Conservation (phyloP, 495 filamentous ascomycete species). For the Lineolata rhizophorae region DNA sequence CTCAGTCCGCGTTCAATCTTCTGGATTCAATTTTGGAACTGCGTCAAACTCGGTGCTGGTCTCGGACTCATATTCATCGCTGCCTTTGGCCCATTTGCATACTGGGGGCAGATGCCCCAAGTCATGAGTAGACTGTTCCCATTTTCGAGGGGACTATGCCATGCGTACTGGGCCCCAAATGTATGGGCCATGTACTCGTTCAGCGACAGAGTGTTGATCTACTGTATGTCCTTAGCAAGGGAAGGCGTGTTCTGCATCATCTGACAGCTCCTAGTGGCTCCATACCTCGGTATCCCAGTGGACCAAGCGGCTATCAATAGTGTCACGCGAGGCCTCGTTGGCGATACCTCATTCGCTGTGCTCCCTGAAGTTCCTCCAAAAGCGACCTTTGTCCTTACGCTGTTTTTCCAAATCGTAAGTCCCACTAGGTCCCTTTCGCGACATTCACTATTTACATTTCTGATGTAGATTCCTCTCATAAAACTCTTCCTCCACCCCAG, state of each 20-base stretch:
- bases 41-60: constrained; percentile 54
- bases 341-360: constrained; percentile 87
- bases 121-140: constrained; percentile 72
- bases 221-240: constrained; percentile 30
- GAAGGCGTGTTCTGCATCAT: neutral
- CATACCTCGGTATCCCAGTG: constrained; percentile 48
- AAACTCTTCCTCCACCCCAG: constrained; percentile 66
- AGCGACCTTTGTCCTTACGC: constrained; percentile 59
- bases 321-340: constrained; percentile 79
- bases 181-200: constrained; percentile 97
- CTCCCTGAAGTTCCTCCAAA: constrained; percentile 68
- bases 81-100: constrained; percentile 80
- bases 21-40: constrained; percentile 53
- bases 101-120: constrained; percentile 74
- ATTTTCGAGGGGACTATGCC: constrained; percentile 79
- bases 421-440: neutral
- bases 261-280: constrained; percentile 32
- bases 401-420: constrained; percentile 57
- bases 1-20: constrained; percentile 59
- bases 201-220: constrained; percentile 59
- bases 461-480: constrained; percentile 38
- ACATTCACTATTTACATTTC: constrained; percentile 7
- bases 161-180: constrained; percentile 97
- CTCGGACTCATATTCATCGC: constrained; percentile 49
- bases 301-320: constrained; percentile 57